phyloP scores from a whole-genome alignment of 176 grass and related monocot genomes.

The Raddia guianensis region DNA sequence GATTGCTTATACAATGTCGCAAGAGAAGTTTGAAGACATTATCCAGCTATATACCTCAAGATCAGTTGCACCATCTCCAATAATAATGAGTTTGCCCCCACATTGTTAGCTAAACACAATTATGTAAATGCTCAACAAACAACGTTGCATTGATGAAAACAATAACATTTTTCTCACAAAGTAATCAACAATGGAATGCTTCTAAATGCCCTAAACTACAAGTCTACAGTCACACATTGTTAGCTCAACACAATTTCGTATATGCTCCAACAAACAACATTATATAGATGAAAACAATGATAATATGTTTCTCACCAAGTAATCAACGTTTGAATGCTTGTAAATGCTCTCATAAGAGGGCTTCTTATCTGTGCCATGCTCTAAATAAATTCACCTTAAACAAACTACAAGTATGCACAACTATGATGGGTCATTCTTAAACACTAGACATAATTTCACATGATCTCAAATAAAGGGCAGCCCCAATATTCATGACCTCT shows the following conservation, averaged over 20 bases:
- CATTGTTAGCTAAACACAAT: not conserved
- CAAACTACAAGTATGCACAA: constrained; percentile 27
- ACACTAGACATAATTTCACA: constrained; percentile 22
- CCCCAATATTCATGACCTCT: not conserved
- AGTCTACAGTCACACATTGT: not conserved
- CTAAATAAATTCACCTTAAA: constrained; percentile 20
- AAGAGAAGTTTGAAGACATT: constrained; percentile 1
- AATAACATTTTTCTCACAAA: not conserved
- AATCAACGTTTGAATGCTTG: not conserved
- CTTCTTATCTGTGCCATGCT: constrained; percentile 7
- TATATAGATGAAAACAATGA: not conserved
- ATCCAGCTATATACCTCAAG: constrained; percentile 59
- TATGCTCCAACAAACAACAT: not conserved
- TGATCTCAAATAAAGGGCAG: not conserved
- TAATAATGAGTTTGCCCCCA: constrained; percentile 54
- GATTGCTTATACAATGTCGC: not conserved
- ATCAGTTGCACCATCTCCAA: constrained; percentile 96
- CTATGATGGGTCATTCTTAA: not conserved
- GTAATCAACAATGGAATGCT: constrained; percentile 6
- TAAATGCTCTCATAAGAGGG: not conserved
- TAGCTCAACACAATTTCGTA: not conserved
- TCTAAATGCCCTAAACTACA: not conserved
- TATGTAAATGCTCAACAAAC: not conserved
- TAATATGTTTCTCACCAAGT: not conserved
- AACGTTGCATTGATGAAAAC: not conserved